phyloP scores from a whole-genome alignment of 768 basidiomycete genomes.

The Fibroporia radiculosa region DNA sequence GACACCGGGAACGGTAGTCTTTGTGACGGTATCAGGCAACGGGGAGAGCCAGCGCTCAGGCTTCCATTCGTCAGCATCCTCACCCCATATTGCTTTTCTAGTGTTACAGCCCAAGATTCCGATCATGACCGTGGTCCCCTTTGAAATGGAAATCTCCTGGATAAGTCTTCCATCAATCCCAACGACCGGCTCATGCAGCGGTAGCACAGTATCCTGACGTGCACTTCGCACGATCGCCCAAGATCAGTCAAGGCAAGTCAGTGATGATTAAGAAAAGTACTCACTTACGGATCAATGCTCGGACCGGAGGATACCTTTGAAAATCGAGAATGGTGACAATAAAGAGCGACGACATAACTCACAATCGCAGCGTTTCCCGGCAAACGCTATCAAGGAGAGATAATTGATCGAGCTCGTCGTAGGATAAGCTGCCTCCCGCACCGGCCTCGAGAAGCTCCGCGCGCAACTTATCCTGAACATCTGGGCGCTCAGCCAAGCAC shows the following conservation, averaged over 20 bases:
- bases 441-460: constrained; percentile 4
- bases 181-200: constrained; percentile 42
- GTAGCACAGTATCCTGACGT: constrained; percentile 47
- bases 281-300: not conserved
- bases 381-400: constrained; percentile 7
- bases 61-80: constrained; percentile 28
- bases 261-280: no score
- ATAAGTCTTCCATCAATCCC: constrained; percentile 33
- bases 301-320: constrained; percentile 3
- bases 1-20: constrained; percentile 14
- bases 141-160: constrained; percentile 35
- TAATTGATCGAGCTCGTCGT: constrained; percentile 7
- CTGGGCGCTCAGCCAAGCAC: constrained; percentile 8
- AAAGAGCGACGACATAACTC: constrained; percentile 9
- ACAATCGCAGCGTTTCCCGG: constrained; percentile 10
- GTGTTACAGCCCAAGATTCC: constrained; percentile 37
- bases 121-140: constrained; percentile 34
- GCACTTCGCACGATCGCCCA: constrained; percentile 22
- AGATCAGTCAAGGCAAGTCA: constrained; percentile 12
- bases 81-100: constrained; percentile 27
- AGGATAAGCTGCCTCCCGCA: constrained; percentile 4
- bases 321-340: constrained; percentile 14
- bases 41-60: constrained; percentile 15
- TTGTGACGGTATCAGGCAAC: constrained; percentile 8
- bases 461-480: constrained; percentile 9